These are phyloP conservation scores for Heliophila coronopifolia DNA, from an alignment of 441 rosid species.

Conservation along the genomic window DNA sequence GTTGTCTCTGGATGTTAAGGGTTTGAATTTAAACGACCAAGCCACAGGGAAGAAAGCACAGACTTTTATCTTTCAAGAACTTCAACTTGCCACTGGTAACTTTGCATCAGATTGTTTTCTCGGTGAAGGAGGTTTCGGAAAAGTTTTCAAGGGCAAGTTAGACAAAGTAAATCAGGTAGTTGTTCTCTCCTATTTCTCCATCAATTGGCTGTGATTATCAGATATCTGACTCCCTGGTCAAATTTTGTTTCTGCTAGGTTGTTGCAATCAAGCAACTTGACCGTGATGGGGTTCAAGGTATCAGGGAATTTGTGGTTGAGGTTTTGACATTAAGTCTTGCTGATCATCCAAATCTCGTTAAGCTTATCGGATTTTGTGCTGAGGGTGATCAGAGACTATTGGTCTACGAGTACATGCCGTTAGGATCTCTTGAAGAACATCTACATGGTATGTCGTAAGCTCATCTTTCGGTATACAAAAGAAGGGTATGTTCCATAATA, in stretches of 20 bases:
- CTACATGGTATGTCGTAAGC: constrained; percentile 40
- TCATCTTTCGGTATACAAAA: not conserved
- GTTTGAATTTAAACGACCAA: constrained; percentile 40
- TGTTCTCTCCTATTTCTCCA: constrained; percentile 1
- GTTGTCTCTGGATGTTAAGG: constrained; percentile 39
- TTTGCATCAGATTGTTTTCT: constrained; percentile 52
- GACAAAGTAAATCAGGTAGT: constrained; percentile 52
- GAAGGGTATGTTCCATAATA: not conserved
- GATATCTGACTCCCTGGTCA: not conserved
- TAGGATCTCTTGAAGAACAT: constrained; percentile 57
- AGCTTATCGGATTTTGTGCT: constrained; percentile 58
- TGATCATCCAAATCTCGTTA: constrained; percentile 60
- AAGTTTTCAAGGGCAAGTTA: constrained; percentile 54
- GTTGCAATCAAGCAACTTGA: constrained; percentile 74
- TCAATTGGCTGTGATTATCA: constrained; percentile 6
- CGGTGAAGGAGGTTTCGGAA: constrained; percentile 89
- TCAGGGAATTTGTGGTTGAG: constrained; percentile 61
- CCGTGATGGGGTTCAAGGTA: constrained; percentile 50
- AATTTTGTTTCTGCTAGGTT: constrained; percentile 33
- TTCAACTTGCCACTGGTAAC: constrained; percentile 46
- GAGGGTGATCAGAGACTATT: constrained; percentile 58
- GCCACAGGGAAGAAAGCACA: constrained; percentile 39
- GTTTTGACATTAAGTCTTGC: constrained; percentile 51
- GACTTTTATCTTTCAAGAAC: constrained; percentile 48
- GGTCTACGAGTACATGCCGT: constrained; percentile 66